Base-by-base conservation (phyloP, 192 early-diverging fungal species). In the Dimargaris xerosporica region DNA sequence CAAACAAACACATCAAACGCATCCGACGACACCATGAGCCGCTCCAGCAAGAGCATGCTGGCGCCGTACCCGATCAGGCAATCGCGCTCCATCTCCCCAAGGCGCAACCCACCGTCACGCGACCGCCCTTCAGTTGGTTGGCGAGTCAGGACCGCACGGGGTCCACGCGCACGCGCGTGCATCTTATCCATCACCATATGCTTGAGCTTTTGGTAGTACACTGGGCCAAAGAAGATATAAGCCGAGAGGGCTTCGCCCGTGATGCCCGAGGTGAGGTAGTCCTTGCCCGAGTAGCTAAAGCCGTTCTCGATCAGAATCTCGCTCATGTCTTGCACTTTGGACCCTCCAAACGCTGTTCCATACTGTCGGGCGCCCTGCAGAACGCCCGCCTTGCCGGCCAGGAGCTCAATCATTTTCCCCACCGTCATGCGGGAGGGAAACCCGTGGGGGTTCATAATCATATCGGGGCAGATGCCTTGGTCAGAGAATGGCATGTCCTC, bases 131-230 rank as follows among this genome's bases (percentile, higher is more conserved):
- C 95, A 0, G 92, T 96, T 2, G 95, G 95, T 73, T 98, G 95
- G 47, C 93, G 82, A 5, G 93, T 96, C 39, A 96, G 71, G 26
- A 84, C 82, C 10, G 91, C 91, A 28, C 90, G 82, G n/a, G 92
- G 92, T 63, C 95, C 95, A 41, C 86, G 68, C 30, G 90, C 80
- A 66, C 95, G 85, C 17, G 93, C 91, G 70, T 96, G 93, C 92
- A 98, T 98, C 76, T 98, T 98, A 75, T 98, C 95, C 75, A 93
- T 86, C 3, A 98, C 93, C 93, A 96, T 96, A 66, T 98, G 95
- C 81, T 98, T 98, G 54, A 98, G 79, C 65, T 93, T 93, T 74
- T 96, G 93, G 71, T 98, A 98, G 68, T 95, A 91, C 17, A 95
- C 85, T 10, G 91, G 91, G 39, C 95, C 95, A 77, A 90, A 91